Conservation (phyloP, 1,284 basidiomycete genomes). For the Takashimella tepidaria region DNA sequence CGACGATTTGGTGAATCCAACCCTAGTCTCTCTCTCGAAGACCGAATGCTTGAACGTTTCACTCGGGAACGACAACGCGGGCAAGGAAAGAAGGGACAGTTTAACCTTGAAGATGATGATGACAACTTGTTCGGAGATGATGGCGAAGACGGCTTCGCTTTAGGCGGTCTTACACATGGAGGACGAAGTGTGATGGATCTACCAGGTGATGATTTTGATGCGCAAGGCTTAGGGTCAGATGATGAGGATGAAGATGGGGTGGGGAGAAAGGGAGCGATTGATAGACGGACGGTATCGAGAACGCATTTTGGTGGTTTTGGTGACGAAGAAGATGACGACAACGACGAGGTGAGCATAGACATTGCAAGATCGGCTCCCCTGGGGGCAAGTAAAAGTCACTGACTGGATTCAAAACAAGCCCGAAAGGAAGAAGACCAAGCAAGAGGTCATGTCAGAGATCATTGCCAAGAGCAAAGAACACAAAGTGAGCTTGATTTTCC, state of each 20-base stretch:
- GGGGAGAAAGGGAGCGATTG: constrained; percentile 65
- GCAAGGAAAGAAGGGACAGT: constrained; percentile 69
- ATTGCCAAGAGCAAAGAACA: constrained; percentile 95
- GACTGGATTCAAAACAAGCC: no score
- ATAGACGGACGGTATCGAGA: constrained; percentile 59
- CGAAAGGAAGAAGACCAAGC: constrained; percentile 78
- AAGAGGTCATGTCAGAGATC: constrained; percentile 96
- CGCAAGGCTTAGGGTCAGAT: constrained; percentile 65
- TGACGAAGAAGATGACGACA: constrained; percentile 60
- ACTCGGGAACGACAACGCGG: constrained; percentile 68
- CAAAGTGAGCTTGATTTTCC: constrained; percentile 56
- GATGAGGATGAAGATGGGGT: constrained; percentile 66
- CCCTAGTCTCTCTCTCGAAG: constrained; percentile 82
- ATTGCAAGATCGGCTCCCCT: no score
- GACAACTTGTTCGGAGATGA: constrained; percentile 68
- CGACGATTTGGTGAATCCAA: constrained; percentile 95
- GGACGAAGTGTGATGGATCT: constrained; percentile 75
- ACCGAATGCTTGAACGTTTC: constrained; percentile 95
- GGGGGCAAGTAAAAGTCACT: no score
- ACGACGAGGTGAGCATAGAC: constrained; percentile 50
- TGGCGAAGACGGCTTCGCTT: constrained; percentile 35
- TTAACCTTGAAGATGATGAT: constrained; percentile 69
- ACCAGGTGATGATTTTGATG: constrained; percentile 72
- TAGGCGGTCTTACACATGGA: constrained; percentile 73
- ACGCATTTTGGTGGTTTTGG: constrained; percentile 83